Evolutionary conservation across 441 rosid genomes (phyloP).

Genomic region (Sinapis alba): DNA sequence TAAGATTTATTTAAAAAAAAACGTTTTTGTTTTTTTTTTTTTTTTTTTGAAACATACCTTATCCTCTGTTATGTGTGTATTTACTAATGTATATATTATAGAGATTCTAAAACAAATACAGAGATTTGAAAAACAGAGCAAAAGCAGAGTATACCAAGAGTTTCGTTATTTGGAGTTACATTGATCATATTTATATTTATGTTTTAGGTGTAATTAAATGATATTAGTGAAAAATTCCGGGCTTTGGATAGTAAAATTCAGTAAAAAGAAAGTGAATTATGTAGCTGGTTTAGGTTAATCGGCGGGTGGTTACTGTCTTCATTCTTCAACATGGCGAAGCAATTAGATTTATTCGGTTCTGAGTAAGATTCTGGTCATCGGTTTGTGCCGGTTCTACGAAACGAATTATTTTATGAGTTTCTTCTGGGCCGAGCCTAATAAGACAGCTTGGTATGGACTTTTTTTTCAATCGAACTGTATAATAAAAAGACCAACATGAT

Average conservation of each 20-base stretch:
- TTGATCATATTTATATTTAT: background rate
- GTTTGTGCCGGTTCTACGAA: background rate
- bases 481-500: too few species aligned
- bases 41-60: conserved; percentile 13
- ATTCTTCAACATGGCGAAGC: too few species aligned
- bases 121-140: conserved; percentile 33
- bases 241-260: background rate
- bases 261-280: background rate
- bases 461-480: too few species aligned
- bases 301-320: background rate
- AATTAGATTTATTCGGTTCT: too few species aligned
- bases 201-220: background rate
- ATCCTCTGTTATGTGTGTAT: background rate
- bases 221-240: background rate
- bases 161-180: background rate
- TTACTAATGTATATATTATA: conserved; percentile 22
- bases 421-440: background rate
- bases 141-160: conserved; percentile 5
- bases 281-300: background rate
- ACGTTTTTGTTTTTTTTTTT: background rate
- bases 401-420: background rate
- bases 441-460: too few species aligned
- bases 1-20: background rate
- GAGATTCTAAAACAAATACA: background rate
- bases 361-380: background rate